Evolutionary conservation across 305 asterid species (phyloP).

Genomic region (Ajuga reptans): DNA sequence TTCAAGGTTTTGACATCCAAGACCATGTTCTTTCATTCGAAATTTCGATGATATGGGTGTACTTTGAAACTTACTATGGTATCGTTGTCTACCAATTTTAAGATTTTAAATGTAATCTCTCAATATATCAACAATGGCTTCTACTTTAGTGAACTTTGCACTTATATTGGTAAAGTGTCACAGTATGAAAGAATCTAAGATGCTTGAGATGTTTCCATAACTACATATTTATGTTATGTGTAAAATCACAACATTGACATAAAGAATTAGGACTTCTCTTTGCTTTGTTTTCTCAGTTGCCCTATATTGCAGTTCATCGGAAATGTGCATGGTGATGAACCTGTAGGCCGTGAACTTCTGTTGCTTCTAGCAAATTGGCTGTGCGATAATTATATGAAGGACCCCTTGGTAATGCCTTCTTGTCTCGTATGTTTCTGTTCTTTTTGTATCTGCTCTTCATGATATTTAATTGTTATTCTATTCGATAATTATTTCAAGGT

Average conservation of each 20-base stretch:
- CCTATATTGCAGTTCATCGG: slow-evolving; percentile 73
- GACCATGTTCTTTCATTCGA: too few species aligned
- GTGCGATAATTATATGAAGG: slow-evolving; percentile 73
- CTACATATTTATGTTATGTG: not conserved
- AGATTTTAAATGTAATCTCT: not conserved
- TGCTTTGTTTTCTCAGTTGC: slow-evolving; percentile 18
- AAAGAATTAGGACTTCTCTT: not conserved
- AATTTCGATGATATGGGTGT: too few species aligned
- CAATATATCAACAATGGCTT: not conserved
- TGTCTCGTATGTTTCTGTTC: not conserved
- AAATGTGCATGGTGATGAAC: slow-evolving; percentile 97
- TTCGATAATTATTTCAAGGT: not conserved
- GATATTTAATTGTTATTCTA: not conserved
- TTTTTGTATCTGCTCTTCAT: not conserved
- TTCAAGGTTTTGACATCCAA: too few species aligned
- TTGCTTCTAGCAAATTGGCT: slow-evolving; percentile 81
- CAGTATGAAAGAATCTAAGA: not conserved
- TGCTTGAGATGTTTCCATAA: not conserved
- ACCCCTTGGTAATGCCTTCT: slow-evolving; percentile 60
- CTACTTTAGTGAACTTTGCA: not conserved
- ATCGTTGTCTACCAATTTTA: not conserved
- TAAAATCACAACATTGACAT: not conserved
- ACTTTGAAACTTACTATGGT: too few species aligned
- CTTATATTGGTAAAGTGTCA: not conserved
- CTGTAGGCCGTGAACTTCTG: slow-evolving; percentile 94